Evolutionary conservation across 305 asterid species (phyloP).

Genomic region (Caryopteris hybrid): DNA sequence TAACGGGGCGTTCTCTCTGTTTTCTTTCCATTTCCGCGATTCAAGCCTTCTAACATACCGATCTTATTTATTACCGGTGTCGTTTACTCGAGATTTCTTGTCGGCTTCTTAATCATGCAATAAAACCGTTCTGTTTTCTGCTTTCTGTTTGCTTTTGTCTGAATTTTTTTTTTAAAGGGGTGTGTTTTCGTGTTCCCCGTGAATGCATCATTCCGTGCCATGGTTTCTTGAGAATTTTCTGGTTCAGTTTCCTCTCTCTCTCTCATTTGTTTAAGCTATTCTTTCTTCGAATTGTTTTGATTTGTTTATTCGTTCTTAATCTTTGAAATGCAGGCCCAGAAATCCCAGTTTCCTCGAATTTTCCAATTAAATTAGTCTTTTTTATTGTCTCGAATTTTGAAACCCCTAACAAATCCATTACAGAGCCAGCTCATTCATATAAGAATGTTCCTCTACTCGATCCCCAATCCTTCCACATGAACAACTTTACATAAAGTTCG

Average conservation of each 20-base stretch:
- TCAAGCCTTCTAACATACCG: background rate
- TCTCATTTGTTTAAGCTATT: constrained; percentile 19
- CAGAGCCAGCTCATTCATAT: constrained; percentile 40
- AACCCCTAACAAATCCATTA: constrained; percentile 31
- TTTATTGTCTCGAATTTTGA: constrained; percentile 26
- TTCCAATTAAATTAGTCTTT: constrained; percentile 14
- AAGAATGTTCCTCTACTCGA: constrained; percentile 35
- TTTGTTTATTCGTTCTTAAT: no score
- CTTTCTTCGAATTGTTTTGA: constrained; percentile 1
- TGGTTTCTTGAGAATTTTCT: constrained; percentile 24
- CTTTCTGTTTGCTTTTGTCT: background rate
- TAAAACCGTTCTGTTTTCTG: background rate
- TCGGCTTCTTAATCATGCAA: constrained; percentile 5
- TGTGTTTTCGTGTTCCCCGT: background rate
- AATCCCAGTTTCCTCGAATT: constrained; percentile 25
- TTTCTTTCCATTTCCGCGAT: background rate
- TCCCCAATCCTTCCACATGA: constrained; percentile 21
- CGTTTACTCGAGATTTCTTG: constrained; percentile 20
- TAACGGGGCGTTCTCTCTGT: constrained; percentile 12
- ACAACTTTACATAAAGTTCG: constrained; percentile 13
- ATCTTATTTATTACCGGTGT: constrained; percentile 14
- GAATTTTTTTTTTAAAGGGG: background rate
- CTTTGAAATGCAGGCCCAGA: constrained; percentile 14
- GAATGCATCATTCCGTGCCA: constrained; percentile 15
- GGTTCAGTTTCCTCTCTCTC: background rate